Percentiles rank a stretch among this genome's conserved stretches.
Conservation (phyloP, 75 land plant genomes). For the Chamaecyparis obtusa region DNA sequence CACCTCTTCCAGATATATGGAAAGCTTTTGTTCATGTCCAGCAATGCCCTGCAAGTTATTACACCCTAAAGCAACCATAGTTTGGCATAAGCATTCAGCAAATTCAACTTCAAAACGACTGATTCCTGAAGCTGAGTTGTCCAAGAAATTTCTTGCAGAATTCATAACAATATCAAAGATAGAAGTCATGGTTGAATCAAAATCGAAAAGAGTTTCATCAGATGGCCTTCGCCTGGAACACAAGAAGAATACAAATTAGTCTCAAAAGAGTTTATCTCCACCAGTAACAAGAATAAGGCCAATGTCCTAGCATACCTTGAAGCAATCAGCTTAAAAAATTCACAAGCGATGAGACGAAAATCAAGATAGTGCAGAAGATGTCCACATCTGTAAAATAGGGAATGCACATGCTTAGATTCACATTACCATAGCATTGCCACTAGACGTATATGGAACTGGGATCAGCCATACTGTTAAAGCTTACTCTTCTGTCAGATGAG, state of each 20-base stretch:
- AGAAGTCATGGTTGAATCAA: slow-evolving; percentile 57
- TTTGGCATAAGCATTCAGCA: slow-evolving; percentile 80
- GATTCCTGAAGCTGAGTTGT: slow-evolving; percentile 13
- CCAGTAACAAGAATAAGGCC: not conserved
- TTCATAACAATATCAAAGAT: slow-evolving; percentile 69
- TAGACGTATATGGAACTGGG: not conserved
- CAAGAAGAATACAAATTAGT: not conserved
- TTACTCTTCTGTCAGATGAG: slow-evolving; percentile 83
- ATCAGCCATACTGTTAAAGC: slow-evolving; percentile 10
- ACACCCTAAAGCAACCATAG: slow-evolving; percentile 78
- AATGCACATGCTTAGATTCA: not conserved
- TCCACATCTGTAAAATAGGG: slow-evolving; percentile 58
- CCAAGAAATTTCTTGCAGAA: slow-evolving; percentile 49
- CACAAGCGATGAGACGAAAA: slow-evolving; percentile 90
- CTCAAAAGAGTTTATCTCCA: not conserved
- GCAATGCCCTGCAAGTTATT: slow-evolving; percentile 72
- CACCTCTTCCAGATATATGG: slow-evolving; percentile 75
- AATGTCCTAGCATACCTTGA: slow-evolving; percentile 52
- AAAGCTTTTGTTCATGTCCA: slow-evolving; percentile 33
- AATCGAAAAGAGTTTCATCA: slow-evolving; percentile 66
- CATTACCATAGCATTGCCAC: not conserved
- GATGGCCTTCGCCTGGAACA: slow-evolving; percentile 69
- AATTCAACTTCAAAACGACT: slow-evolving; percentile 66
- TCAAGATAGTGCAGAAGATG: slow-evolving; percentile 62
- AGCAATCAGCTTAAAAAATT: slow-evolving; percentile 79